phyloP scores from a whole-genome alignment of 129 eudicot genomes.

The Artemisia tridentata region DNA sequence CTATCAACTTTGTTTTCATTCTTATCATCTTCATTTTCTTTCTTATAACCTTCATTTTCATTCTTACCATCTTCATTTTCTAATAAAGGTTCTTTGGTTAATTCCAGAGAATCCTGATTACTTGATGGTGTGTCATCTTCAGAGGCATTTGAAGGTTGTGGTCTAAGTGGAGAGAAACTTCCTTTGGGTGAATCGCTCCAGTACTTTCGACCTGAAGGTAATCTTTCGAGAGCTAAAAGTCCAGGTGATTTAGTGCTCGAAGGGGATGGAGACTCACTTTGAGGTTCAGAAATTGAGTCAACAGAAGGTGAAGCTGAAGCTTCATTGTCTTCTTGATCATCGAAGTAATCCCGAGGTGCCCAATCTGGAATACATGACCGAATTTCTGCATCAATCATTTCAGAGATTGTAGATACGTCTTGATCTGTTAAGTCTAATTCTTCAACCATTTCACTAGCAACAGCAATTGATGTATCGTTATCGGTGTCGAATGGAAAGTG shows the following conservation, averaged over 20 bases:
- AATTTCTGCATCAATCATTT: conserved; percentile 86
- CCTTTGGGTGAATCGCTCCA: conserved; percentile 86
- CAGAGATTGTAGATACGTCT: conserved; percentile 76
- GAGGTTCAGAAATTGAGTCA: conserved; percentile 35
- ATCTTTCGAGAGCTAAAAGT: conserved; percentile 49
- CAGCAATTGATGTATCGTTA: conserved; percentile 85
- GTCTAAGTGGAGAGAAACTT: conserved; percentile 52
- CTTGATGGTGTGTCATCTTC: conserved; percentile 29
- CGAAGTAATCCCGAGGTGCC: conserved; percentile 56
- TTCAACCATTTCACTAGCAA: conserved; percentile 99
- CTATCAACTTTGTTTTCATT: background rate
- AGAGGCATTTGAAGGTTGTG: conserved; percentile 43
- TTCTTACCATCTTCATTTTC: conserved; percentile 29
- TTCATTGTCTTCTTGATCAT: conserved; percentile 38
- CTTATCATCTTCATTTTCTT: background rate
- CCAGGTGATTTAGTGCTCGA: conserved; percentile 30
- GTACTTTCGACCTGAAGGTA: conserved; percentile 77
- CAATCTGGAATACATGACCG: conserved; percentile 81
- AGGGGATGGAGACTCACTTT: conserved; percentile 42
- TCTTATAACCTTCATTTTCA: conserved; percentile 2
- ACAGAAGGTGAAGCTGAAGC: conserved; percentile 25
- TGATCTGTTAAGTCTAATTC: conserved; percentile 92
- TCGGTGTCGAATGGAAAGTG: conserved; percentile 94
- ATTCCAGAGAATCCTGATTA: too few species aligned
- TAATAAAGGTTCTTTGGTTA: conserved; percentile 35